phyloP scores from a whole-genome alignment of 2,329 filamentous ascomycete species.

The Sodiomyces alkalinus region DNA sequence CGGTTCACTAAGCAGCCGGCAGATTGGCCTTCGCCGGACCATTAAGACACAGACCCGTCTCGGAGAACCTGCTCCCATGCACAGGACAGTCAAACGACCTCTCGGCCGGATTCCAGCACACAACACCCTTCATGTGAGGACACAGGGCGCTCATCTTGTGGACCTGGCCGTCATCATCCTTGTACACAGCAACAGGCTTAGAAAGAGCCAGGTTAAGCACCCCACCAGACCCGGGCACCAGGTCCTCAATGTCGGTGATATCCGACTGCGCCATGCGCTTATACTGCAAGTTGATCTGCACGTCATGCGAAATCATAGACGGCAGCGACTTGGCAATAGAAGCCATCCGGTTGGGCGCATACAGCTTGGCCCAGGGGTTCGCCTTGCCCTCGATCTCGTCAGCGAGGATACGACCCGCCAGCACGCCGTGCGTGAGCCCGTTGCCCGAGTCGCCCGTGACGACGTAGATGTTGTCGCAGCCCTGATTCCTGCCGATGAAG shows the following conservation, averaged over 20 bases:
- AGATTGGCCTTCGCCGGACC: constrained; percentile 19
- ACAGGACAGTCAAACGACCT: constrained; percentile 40
- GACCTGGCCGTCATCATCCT: constrained; percentile 34
- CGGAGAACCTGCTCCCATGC: constrained; percentile 24
- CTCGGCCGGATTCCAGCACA: constrained; percentile 39
- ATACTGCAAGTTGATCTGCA: constrained; percentile 41
- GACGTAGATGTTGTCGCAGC: constrained; percentile 33
- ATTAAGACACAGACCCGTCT: constrained; percentile 18
- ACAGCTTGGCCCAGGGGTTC: constrained; percentile 33
- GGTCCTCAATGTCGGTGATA: constrained; percentile 39
- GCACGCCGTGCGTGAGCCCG: constrained; percentile 38
- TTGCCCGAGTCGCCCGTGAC: constrained; percentile 43
- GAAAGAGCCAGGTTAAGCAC: constrained; percentile 31
- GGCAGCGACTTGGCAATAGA: constrained; percentile 28
- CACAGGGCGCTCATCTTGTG: constrained; percentile 37
- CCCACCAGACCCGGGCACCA: constrained; percentile 31
- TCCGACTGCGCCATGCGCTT: constrained; percentile 37
- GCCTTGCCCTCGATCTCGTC: constrained; percentile 34
- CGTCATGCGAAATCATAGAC: constrained; percentile 31
- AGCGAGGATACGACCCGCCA: constrained; percentile 35
- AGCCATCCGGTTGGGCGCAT: constrained; percentile 30
- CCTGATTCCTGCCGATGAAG: constrained; percentile 40
- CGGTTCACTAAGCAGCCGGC: no score
- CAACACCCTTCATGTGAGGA: constrained; percentile 38
- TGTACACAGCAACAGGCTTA: constrained; percentile 39